Percentiles rank a stretch among this genome's conserved stretches.
Evolutionary conservation across 2,329 filamentous ascomycete genomes (phyloP).

Genomic region (Sporothrix pseudoabietina): DNA sequence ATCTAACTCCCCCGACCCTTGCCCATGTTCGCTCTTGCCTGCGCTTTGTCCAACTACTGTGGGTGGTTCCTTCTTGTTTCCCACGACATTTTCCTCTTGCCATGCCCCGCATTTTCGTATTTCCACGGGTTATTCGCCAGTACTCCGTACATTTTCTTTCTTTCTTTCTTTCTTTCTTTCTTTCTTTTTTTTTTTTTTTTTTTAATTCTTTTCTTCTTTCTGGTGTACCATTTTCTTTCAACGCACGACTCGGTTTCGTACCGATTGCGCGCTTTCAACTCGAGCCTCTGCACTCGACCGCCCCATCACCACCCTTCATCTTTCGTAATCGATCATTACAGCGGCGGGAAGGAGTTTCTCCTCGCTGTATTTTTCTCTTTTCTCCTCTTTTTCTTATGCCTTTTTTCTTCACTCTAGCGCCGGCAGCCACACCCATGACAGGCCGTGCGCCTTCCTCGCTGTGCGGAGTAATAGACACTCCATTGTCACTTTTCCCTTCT

Average conservation of each 20-base stretch:
- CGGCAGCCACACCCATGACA: not conserved
- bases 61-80: not conserved
- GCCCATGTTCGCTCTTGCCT: not conserved
- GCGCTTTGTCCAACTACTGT: not conserved
- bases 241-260: not conserved
- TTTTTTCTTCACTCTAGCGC: not conserved
- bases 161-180: not conserved
- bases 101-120: constrained; percentile 8
- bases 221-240: not conserved
- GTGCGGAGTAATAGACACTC: not conserved
- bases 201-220: not conserved
- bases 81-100: too few relatives aligned
- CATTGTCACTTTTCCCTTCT: not conserved
- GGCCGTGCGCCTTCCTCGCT: not conserved
- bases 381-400: too few relatives aligned
- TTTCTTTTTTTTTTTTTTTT: not conserved
- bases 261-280: not conserved
- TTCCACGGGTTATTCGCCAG: constrained; percentile 15
- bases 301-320: not conserved
- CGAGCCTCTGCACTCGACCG: not conserved
- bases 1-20: not conserved
- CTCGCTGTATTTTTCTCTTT: not conserved
- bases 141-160: not conserved
- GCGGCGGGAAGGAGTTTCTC: constrained; percentile 4
- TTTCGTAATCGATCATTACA: not conserved